Percentiles rank a stretch among this genome's conserved stretches.
Evolutionary conservation across 2,329 filamentous ascomycete genomes (phyloP).

Genomic region (Cercospora sojina): DNA sequence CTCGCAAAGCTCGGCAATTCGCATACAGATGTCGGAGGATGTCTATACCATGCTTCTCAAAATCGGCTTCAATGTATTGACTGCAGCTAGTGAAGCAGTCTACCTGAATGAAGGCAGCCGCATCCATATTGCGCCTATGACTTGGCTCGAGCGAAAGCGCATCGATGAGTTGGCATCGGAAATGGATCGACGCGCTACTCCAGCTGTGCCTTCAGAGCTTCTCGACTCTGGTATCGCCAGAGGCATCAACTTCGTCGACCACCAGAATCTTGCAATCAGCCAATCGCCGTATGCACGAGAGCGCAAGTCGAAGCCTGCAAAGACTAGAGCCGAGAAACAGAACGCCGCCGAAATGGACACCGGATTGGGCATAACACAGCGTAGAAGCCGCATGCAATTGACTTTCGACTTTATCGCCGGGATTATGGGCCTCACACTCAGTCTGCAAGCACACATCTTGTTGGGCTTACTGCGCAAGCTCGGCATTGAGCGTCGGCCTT

Average conservation of each 20-base stretch:
- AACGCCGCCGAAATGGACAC: slow-evolving; percentile 44
- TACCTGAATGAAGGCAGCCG: slow-evolving; percentile 86
- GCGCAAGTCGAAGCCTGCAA: slow-evolving; percentile 50
- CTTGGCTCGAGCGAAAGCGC: slow-evolving; percentile 89
- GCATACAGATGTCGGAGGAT: slow-evolving; percentile 83
- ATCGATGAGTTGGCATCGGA: slow-evolving; percentile 69
- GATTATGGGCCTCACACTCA: slow-evolving; percentile 65
- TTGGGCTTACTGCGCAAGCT: slow-evolving; percentile 57
- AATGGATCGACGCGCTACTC: slow-evolving; percentile 40
- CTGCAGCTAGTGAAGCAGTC: slow-evolving; percentile 91
- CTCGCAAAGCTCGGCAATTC: slow-evolving; percentile 62
- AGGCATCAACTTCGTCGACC: slow-evolving; percentile 37
- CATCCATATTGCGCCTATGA: slow-evolving; percentile 71
- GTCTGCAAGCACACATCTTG: slow-evolving; percentile 57
- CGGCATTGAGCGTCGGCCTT: slow-evolving; percentile 62
- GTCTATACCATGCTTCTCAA: slow-evolving; percentile 90
- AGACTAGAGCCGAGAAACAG: slow-evolving; percentile 25
- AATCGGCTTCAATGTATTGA: slow-evolving; percentile 82
- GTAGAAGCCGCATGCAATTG: slow-evolving; percentile 75
- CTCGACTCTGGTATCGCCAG: slow-evolving; percentile 44
- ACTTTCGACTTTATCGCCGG: slow-evolving; percentile 73
- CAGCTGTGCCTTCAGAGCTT: slow-evolving; percentile 45
- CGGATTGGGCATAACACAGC: slow-evolving; percentile 76
- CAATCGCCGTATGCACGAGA: slow-evolving; percentile 64
- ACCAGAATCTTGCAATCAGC: slow-evolving; percentile 36